phyloP scores from a whole-genome alignment of 2,329 filamentous ascomycete genomes.

The Coniochaeta sp. region DNA sequence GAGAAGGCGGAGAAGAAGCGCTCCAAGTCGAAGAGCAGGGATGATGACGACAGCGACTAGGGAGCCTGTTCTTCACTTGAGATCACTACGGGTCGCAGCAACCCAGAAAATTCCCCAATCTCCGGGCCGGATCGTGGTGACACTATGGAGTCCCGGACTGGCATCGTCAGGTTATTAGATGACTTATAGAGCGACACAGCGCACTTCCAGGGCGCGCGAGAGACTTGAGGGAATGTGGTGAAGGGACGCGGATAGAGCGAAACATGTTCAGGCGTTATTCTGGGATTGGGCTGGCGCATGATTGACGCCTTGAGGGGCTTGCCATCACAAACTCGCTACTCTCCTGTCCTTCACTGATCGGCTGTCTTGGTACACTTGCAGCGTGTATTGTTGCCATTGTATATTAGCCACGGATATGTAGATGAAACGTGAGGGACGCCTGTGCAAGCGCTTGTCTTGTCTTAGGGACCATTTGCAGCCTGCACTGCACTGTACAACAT shows the following conservation, averaged over 20 bases:
- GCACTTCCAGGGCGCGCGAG: not conserved
- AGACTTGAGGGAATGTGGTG: not conserved
- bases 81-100: no score
- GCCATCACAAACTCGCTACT: not conserved
- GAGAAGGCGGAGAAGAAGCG: constrained; percentile 28
- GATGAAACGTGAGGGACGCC: no score
- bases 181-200: not conserved
- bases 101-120: not conserved
- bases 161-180: not conserved
- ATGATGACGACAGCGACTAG: constrained; percentile 43
- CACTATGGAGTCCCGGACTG: not conserved
- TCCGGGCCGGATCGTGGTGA: no score
- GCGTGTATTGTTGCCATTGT: not conserved
- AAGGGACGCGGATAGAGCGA: not conserved
- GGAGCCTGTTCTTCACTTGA: no score
- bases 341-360: not conserved
- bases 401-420: not conserved
- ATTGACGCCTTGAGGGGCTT: not conserved
- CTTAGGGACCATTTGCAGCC: no score
- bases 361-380: not conserved
- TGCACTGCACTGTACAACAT: no score
- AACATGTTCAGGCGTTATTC: not conserved
- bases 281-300: not conserved
- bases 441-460: no score
- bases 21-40: constrained; percentile 51